Conservation (phyloP, 495 filamentous ascomycete species). For the Haplographium delicatum region DNA sequence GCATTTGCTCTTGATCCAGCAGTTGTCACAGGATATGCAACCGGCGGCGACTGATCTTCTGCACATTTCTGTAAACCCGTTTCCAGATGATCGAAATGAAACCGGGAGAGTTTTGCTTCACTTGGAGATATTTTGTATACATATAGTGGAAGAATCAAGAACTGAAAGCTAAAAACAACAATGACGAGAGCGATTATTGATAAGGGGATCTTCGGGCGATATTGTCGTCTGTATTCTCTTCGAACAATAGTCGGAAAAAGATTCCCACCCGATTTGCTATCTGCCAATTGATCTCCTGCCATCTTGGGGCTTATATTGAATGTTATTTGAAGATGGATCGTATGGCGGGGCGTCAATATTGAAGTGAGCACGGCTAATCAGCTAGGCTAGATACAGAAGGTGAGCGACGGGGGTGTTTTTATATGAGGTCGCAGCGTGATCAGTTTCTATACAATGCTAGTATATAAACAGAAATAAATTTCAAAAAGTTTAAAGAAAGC, state of each 20-base stretch:
- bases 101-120: constrained; percentile 7
- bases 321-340: not conserved
- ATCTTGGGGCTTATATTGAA: not conserved
- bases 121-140: constrained; percentile 9
- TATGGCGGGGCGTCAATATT: not conserved
- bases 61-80: constrained; percentile 16
- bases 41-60: constrained; percentile 9
- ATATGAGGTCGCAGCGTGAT: not conserved
- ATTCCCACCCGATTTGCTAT: not conserved
- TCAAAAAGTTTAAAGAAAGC: too few species aligned
- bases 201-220: constrained; percentile 10
- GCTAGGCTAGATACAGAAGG: constrained; percentile 11
- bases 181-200: constrained; percentile 5
- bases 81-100: constrained; percentile 12
- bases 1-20: constrained; percentile 17
- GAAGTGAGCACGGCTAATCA: not conserved
- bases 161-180: constrained; percentile 14
- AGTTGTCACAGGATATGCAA: constrained; percentile 15
- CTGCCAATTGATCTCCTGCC: not conserved
- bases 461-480: too few species aligned
- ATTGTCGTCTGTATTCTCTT: not conserved
- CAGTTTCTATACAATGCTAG: too few species aligned
- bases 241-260: not conserved
- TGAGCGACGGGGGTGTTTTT: constrained; percentile 5
- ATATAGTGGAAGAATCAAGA: constrained; percentile 18